phyloP scores from a whole-genome alignment of 305 asterid genomes.

The Plantago coronopus region DNA sequence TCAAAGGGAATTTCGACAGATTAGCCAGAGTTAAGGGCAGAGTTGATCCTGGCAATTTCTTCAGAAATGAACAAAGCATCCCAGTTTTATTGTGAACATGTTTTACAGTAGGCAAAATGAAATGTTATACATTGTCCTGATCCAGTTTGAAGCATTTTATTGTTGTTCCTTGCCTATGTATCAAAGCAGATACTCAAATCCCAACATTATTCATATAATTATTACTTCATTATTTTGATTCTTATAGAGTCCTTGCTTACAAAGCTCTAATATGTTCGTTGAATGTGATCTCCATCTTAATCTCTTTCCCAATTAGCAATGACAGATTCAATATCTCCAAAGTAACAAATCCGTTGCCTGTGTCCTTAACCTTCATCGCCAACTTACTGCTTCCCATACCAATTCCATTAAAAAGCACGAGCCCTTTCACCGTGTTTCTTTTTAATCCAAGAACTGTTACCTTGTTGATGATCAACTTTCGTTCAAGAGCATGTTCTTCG shows the following conservation, averaged over 20 bases:
- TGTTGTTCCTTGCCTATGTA: too few species aligned
- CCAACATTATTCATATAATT: too few species aligned
- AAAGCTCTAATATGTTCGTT: conserved; percentile 8
- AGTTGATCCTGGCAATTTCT: conserved; percentile 43
- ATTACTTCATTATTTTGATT: not conserved
- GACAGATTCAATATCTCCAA: conserved; percentile 40
- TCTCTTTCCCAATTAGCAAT: conserved; percentile 38
- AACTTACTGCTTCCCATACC: conserved; percentile 14
- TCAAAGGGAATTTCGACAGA: conserved; percentile 36
- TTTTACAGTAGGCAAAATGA: too few species aligned
- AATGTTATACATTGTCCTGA: too few species aligned
- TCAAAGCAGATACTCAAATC: too few species aligned
- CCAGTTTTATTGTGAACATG: conserved; percentile 23
- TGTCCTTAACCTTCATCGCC: conserved; percentile 11
- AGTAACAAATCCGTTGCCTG: conserved; percentile 25
- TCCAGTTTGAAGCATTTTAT: too few species aligned
- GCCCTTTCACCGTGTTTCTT: conserved; percentile 17
- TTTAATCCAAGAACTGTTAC: conserved; percentile 44
- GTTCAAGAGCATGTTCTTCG: conserved; percentile 46
- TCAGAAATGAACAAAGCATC: conserved; percentile 42
- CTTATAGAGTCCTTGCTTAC: not conserved
- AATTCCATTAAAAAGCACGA: conserved; percentile 21
- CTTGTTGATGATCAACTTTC: conserved; percentile 46
- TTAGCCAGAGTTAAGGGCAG: conserved; percentile 35
- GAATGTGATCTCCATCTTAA: conserved; percentile 32